Percentiles rank a stretch among this genome's conserved stretches.
phyloP scores from a whole-genome alignment of 2,329 filamentous ascomycete species.

The Sarocladium oryzae region DNA sequence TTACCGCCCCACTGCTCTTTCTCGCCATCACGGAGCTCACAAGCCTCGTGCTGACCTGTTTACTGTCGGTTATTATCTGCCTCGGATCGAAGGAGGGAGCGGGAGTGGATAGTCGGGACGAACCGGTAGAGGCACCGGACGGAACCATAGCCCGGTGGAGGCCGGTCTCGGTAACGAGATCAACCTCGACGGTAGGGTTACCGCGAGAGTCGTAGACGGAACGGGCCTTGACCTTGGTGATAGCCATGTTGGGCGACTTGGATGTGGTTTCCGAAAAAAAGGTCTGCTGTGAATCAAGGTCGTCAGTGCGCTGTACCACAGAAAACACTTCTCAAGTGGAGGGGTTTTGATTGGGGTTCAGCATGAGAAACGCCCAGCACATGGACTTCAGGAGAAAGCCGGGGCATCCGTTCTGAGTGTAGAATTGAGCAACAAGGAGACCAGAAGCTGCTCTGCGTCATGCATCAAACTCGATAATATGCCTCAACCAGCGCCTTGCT shows the following conservation, averaged over 20 bases:
- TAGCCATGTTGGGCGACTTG: constrained; percentile 64
- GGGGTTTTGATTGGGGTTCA: not conserved
- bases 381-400: not conserved
- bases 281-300: not conserved
- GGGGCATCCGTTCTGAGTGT: not conserved
- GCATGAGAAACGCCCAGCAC: not conserved
- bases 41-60: constrained; percentile 80
- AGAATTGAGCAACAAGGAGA: not conserved
- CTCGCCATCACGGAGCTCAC: constrained; percentile 86
- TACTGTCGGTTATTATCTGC: constrained; percentile 19
- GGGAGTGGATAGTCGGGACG: constrained; percentile 28
- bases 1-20: constrained; percentile 82
- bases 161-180: constrained; percentile 91
- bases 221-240: constrained; percentile 85
- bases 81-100: constrained; percentile 15
- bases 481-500: not conserved
- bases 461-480: not conserved
- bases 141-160: constrained; percentile 97
- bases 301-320: not conserved
- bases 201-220: constrained; percentile 97
- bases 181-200: constrained; percentile 98
- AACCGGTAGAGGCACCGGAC: constrained; percentile 91
- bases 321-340: not conserved
- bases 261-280: not conserved
- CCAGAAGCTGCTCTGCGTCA: not conserved